Conservation (phyloP, 768 basidiomycete species). For the Termitomyces sp. region DNA sequence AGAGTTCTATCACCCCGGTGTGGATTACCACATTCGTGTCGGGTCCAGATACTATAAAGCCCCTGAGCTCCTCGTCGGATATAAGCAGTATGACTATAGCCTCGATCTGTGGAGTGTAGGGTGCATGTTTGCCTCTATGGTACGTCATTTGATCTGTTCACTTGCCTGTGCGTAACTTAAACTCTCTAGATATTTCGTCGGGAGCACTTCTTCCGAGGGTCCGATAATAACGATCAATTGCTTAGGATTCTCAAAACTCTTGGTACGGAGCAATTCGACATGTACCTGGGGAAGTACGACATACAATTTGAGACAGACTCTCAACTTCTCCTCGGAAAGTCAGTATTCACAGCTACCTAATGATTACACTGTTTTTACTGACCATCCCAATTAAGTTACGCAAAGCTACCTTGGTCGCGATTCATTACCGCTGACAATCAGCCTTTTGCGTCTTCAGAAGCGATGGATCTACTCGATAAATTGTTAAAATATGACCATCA, state of each 20-base stretch:
- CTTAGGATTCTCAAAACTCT: slow-evolving; percentile 67
- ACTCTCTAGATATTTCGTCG: slow-evolving; percentile 58
- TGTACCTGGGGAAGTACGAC: slow-evolving; percentile 56
- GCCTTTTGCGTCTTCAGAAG: slow-evolving; percentile 55
- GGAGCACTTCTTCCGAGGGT: slow-evolving; percentile 75
- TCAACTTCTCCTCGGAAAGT: slow-evolving; percentile 53
- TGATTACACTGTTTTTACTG: not conserved
- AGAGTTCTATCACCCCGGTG: slow-evolving; percentile 71
- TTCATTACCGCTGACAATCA: slow-evolving; percentile 61
- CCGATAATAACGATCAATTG: slow-evolving; percentile 72
- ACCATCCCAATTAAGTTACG: slow-evolving; percentile 36
- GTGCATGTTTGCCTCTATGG: slow-evolving; percentile 76
- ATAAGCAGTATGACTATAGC: slow-evolving; percentile 70
- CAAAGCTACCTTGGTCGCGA: slow-evolving; percentile 62
- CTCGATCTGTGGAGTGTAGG: slow-evolving; percentile 74
- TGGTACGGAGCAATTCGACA: slow-evolving; percentile 64
- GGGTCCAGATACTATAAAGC: slow-evolving; percentile 74
- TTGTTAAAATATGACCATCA: slow-evolving; percentile 68
- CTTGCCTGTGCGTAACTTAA: not conserved
- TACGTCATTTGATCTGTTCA: slow-evolving; percentile 25
- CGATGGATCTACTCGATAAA: slow-evolving; percentile 64
- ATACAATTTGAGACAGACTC: slow-evolving; percentile 65
- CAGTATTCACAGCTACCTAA: slow-evolving; percentile 14
- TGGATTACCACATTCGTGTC: slow-evolving; percentile 70
- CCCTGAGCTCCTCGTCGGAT: slow-evolving; percentile 68